phyloP scores from a whole-genome alignment of 148 eudicot genomes.

The Rhododendron ferrugineum region DNA sequence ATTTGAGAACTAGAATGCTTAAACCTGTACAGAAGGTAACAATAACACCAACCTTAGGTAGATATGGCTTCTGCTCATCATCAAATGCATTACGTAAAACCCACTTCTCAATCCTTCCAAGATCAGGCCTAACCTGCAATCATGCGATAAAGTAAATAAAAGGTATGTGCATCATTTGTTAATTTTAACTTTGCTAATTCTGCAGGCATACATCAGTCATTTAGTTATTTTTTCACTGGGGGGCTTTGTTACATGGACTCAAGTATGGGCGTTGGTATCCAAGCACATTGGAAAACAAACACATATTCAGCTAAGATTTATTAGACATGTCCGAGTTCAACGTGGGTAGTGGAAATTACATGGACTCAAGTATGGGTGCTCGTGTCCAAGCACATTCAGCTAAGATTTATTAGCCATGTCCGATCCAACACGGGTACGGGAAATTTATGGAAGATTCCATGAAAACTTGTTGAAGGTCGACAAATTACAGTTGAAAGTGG shows the following conservation, averaged over 20 bases:
- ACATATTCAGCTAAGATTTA: background rate
- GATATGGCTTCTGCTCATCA: constrained; percentile 71
- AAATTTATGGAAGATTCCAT: background rate
- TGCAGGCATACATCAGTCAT: background rate
- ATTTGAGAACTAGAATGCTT: background rate
- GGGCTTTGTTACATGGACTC: background rate
- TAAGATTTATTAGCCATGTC: background rate
- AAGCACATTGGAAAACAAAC: background rate
- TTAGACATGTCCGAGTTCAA: background rate
- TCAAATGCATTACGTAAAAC: constrained; percentile 87
- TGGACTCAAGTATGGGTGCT: background rate
- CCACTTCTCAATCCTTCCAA: constrained; percentile 95
- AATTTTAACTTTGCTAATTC: background rate
- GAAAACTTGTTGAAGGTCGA: background rate
- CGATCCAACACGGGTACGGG: background rate
- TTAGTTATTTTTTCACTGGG: background rate
- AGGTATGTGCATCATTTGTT: background rate
- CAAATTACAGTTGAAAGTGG: background rate
- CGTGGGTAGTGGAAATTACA: background rate
- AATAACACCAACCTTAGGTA: constrained; percentile 65
- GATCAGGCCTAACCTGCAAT: constrained; percentile 67
- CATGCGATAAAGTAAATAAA: background rate
- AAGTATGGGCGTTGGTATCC: background rate
- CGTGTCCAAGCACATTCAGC: background rate
- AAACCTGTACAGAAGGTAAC: background rate